These are phyloP conservation scores for Aspergillus bertholletiae DNA, from an alignment of 495 filamentous ascomycete species.

Conservation along the genomic window DNA sequence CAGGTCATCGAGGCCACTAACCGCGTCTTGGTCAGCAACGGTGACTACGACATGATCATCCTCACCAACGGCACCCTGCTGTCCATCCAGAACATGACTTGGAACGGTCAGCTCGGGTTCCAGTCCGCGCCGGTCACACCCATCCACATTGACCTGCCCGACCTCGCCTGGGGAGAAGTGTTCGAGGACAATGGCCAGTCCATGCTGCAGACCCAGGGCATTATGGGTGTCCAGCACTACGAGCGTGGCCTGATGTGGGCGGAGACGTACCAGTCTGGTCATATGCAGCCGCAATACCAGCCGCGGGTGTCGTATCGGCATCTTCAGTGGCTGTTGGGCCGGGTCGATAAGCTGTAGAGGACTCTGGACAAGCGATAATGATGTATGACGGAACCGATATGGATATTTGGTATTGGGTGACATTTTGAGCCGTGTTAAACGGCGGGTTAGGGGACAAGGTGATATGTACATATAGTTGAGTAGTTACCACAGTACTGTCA, in stretches of 20 bases:
- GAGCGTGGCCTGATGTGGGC: constrained; percentile 73
- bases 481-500: too few species aligned
- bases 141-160: constrained; percentile 35
- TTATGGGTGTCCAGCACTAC: constrained; percentile 60
- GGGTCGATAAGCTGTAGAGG: constrained; percentile 19
- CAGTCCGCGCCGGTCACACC: constrained; percentile 35
- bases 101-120: constrained; percentile 64
- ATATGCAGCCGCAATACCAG: constrained; percentile 65
- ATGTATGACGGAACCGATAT: too few species aligned
- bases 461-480: too few species aligned
- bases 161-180: constrained; percentile 18
- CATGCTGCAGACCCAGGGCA: constrained; percentile 43
- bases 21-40: constrained; percentile 56
- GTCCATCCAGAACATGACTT: constrained; percentile 67
- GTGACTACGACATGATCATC: constrained; percentile 59
- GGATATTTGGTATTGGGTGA: too few species aligned
- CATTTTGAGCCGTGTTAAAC: too few species aligned
- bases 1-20: constrained; percentile 61
- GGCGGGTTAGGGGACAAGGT: too few species aligned
- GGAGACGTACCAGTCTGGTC: constrained; percentile 57
- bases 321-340: constrained; percentile 63
- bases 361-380: too few species aligned
- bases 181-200: constrained; percentile 29
- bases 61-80: constrained; percentile 59
- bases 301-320: constrained; percentile 64